Conservation (phyloP, 345 rosid species). For the Lepidium didymum region DNA sequence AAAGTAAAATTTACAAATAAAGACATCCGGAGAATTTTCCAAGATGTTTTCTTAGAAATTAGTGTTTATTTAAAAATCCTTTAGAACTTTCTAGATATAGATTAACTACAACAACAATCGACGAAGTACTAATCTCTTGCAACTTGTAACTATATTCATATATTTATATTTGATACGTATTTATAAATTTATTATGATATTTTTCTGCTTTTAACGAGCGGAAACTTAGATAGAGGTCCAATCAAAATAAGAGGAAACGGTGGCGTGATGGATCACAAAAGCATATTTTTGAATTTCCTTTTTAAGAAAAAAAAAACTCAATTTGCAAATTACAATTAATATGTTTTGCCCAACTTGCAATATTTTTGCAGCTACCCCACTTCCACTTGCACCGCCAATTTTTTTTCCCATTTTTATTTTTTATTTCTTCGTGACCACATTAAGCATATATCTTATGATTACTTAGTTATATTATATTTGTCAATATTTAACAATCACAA, state of each 20-base stretch:
- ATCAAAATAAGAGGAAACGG: constrained; percentile 8
- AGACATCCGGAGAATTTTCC: too few species aligned
- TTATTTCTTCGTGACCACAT: not conserved
- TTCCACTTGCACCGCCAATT: constrained; percentile 44
- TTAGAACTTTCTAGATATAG: too few species aligned
- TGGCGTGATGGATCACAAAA: constrained; percentile 21
- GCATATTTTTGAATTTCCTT: not conserved
- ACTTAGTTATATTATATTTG: constrained; percentile 8
- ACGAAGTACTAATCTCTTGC: not conserved
- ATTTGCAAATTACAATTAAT: constrained; percentile 20
- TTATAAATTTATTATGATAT: not conserved
- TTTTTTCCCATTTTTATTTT: constrained; percentile 12
- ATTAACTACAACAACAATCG: too few species aligned
- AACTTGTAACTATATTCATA: not conserved
- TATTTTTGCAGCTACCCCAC: constrained; percentile 17
- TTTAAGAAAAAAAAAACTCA: not conserved
- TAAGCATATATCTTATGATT: constrained; percentile 16
- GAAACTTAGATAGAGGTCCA: constrained; percentile 20
- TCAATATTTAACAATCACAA: constrained; percentile 7
- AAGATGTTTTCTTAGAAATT: too few species aligned
- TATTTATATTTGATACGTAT: not conserved
- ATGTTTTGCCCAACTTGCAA: constrained; percentile 20
- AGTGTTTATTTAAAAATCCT: too few species aligned
- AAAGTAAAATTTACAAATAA: too few species aligned
- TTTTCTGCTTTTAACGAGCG: not conserved